Conservation (phyloP, 768 basidiomycete genomes). For the Austroboletus eburneus region DNA sequence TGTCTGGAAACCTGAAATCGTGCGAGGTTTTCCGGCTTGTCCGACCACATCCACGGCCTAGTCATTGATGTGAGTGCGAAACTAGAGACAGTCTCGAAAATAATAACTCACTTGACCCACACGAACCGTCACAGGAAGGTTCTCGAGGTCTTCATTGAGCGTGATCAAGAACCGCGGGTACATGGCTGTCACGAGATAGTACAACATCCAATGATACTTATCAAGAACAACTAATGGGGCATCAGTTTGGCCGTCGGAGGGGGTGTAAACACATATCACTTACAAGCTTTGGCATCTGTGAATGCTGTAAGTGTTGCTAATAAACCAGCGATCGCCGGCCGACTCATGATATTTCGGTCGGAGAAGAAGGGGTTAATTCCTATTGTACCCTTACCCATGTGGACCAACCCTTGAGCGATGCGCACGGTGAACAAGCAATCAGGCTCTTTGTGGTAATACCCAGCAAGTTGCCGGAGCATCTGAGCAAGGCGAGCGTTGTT, state of each 20-base stretch:
- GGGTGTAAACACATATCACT: slow-evolving; percentile 33
- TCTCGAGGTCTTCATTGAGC: slow-evolving; percentile 86
- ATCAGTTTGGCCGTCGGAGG: neutral
- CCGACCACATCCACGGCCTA: slow-evolving; percentile 97
- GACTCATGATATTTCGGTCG: slow-evolving; percentile 86
- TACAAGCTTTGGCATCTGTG: slow-evolving; percentile 90
- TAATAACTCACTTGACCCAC: slow-evolving; percentile 71
- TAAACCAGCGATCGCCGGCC: slow-evolving; percentile 84
- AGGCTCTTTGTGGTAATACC: slow-evolving; percentile 98
- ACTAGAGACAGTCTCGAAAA: no score
- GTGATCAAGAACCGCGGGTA: slow-evolving; percentile 98
- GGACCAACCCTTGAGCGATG: slow-evolving; percentile 93
- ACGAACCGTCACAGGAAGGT: slow-evolving; percentile 84
- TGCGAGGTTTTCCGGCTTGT: slow-evolving; percentile 94
- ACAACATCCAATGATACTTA: slow-evolving; percentile 98
- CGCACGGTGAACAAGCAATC: slow-evolving; percentile 96
- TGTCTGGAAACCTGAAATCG: slow-evolving; percentile 98
- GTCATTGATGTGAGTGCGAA: slow-evolving; percentile 1
- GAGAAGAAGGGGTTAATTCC: slow-evolving; percentile 95
- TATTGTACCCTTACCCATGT: slow-evolving; percentile 99
- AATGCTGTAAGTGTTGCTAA: slow-evolving; percentile 87
- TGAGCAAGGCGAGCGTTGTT: slow-evolving; percentile 97
- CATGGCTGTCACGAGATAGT: slow-evolving; percentile 94
- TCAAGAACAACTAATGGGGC: slow-evolving; percentile 76
- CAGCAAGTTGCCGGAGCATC: slow-evolving; percentile 94